Conservation (phyloP, 176 grass and related monocot genomes). For the Guadua angustifolia region DNA sequence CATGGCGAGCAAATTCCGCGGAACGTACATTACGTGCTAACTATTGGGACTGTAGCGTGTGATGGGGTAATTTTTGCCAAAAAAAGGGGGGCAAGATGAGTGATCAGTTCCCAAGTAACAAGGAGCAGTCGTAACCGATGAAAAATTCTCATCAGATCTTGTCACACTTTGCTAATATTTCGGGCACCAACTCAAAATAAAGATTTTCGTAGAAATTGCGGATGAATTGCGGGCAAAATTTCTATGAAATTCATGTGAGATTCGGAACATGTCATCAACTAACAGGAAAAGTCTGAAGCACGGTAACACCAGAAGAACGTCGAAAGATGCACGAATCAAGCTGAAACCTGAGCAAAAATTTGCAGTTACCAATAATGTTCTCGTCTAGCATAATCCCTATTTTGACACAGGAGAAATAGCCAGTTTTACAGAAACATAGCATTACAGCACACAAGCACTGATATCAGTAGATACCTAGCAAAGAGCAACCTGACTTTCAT, state of each 20-base stretch:
- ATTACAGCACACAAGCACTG: neutral
- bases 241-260: neutral
- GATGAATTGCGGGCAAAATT: neutral
- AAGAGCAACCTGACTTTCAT: neutral
- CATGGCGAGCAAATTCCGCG: no score
- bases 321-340: neutral
- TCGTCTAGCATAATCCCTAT: neutral
- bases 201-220: no score
- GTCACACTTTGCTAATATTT: no score
- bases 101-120: no score
- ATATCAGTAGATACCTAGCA: conserved; percentile 2
- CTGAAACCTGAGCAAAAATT: neutral
- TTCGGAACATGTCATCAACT: neutral
- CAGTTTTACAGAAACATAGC: neutral
- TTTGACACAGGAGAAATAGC: conserved; percentile 15
- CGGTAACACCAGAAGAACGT: neutral
- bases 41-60: no score
- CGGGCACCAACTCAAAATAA: no score
- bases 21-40: no score
- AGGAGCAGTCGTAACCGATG: no score
- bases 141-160: no score
- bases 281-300: neutral
- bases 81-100: no score
- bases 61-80: no score
- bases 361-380: neutral